Conservation (phyloP, 768 basidiomycete genomes). For the Termitomyces sp. region DNA sequence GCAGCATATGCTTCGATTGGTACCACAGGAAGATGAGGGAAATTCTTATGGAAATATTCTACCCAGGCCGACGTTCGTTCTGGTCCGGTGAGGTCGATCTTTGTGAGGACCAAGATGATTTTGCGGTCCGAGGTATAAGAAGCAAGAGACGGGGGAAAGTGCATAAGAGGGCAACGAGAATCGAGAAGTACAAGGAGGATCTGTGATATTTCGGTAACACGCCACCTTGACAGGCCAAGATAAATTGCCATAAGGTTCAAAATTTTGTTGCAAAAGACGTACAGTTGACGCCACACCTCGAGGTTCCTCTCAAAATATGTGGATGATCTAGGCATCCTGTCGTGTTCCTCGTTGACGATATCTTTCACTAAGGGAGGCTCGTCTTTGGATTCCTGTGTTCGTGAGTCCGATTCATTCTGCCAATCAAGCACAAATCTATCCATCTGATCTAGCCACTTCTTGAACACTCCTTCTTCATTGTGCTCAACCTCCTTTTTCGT, state of each 20-base stretch:
- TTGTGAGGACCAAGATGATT: slow-evolving; percentile 77
- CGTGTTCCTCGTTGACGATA: slow-evolving; percentile 2
- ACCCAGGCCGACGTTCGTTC: slow-evolving; percentile 62
- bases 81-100: slow-evolving; percentile 80
- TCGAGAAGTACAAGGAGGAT: slow-evolving; percentile 87
- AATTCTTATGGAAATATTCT: slow-evolving; percentile 43
- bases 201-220: slow-evolving; percentile 87
- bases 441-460: slow-evolving; percentile 68
- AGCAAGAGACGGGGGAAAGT: slow-evolving; percentile 77
- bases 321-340: slow-evolving; percentile 53
- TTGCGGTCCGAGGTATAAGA: slow-evolving; percentile 50
- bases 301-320: slow-evolving; percentile 87
- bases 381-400: slow-evolving; percentile 38
- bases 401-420: slow-evolving; percentile 13
- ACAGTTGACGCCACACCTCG: slow-evolving; percentile 94
- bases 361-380: slow-evolving; percentile 8
- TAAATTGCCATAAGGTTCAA: slow-evolving; percentile 5
- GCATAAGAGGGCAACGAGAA: slow-evolving; percentile 82
- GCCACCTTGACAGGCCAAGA: slow-evolving; percentile 55
- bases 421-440: slow-evolving; percentile 40
- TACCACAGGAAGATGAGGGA: slow-evolving; percentile 57
- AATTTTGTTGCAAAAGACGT: slow-evolving; percentile 23
- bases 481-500: slow-evolving; percentile 83
- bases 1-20: slow-evolving; percentile 73
- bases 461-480: slow-evolving; percentile 84